These are phyloP conservation scores for Boletellus emodensis DNA, from an alignment of 768 basidiomycete species.

Conservation along the genomic window DNA sequence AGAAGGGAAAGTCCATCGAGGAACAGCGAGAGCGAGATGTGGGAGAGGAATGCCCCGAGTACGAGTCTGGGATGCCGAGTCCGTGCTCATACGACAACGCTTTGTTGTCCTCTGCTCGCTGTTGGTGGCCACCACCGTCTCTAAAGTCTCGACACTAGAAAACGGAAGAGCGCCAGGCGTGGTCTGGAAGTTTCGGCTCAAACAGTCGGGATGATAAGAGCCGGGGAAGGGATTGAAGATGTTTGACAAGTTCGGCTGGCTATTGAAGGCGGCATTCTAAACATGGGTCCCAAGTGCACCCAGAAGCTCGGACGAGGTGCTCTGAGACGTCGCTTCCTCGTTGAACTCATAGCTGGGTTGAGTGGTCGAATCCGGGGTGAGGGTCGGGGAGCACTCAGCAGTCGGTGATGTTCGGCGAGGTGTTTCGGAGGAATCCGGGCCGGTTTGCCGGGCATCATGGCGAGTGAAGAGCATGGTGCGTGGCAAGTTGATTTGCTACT, in stretches of 20 bases:
- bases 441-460: constrained; percentile 66
- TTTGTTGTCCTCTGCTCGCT: constrained; percentile 49
- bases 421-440: constrained; percentile 54
- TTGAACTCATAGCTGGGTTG: no score
- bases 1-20: constrained; percentile 66
- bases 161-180: constrained; percentile 53
- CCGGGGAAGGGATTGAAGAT: constrained; percentile 62
- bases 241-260: no score
- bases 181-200: constrained; percentile 48
- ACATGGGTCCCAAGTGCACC: no score
- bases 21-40: constrained; percentile 56
- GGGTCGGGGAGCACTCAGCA: constrained; percentile 55
- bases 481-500: constrained; percentile 38
- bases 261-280: no score
- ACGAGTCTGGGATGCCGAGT: constrained; percentile 51
- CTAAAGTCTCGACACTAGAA: constrained; percentile 44
- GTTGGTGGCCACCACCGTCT: constrained; percentile 35
- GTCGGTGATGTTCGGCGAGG: constrained; percentile 71
- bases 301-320: no score
- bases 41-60: constrained; percentile 53
- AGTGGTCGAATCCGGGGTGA: constrained; percentile 69
- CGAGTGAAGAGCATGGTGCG: constrained; percentile 40
- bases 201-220: constrained; percentile 71
- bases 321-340: no score
- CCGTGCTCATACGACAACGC: constrained; percentile 68